These are phyloP conservation scores for Manihot esculenta DNA, from an alignment of 441 rosid species.

Conservation along the genomic window DNA sequence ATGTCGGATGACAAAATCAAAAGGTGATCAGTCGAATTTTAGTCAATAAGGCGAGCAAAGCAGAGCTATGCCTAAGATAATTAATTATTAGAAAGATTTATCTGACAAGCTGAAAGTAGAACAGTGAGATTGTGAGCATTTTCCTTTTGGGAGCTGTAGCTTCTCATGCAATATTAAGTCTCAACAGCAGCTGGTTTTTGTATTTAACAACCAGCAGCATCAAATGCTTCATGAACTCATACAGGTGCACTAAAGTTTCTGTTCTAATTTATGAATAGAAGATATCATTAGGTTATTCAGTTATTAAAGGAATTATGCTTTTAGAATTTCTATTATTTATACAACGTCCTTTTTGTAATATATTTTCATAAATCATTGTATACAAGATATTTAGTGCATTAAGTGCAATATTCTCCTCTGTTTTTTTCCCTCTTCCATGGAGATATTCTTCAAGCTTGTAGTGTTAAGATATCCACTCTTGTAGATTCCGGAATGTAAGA, in stretches of 20 bases:
- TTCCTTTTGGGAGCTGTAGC: slow-evolving; percentile 56
- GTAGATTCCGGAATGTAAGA: too few relatives aligned
- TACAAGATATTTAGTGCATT: neutral
- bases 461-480: too few relatives aligned
- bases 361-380: neutral
- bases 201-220: neutral
- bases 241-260: slow-evolving; percentile 24
- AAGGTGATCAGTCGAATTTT: slow-evolving; percentile 21
- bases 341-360: neutral
- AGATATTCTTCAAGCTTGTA: too few relatives aligned
- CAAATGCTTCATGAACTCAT: slow-evolving; percentile 10
- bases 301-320: neutral
- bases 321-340: neutral
- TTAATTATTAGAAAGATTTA: slow-evolving; percentile 61
- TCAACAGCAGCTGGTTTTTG: slow-evolving; percentile 7
- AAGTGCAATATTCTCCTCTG: neutral
- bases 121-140: slow-evolving; percentile 60
- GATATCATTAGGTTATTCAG: neutral
- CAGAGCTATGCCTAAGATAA: slow-evolving; percentile 19
- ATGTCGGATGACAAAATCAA: slow-evolving; percentile 15
- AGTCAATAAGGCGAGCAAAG: slow-evolving; percentile 25
- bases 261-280: slow-evolving; percentile 14
- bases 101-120: slow-evolving; percentile 60
- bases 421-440: neutral
- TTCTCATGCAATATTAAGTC: slow-evolving; percentile 21